Conservation (phyloP, 495 filamentous ascomycete species). For the Xanthoparmelia taractica region DNA sequence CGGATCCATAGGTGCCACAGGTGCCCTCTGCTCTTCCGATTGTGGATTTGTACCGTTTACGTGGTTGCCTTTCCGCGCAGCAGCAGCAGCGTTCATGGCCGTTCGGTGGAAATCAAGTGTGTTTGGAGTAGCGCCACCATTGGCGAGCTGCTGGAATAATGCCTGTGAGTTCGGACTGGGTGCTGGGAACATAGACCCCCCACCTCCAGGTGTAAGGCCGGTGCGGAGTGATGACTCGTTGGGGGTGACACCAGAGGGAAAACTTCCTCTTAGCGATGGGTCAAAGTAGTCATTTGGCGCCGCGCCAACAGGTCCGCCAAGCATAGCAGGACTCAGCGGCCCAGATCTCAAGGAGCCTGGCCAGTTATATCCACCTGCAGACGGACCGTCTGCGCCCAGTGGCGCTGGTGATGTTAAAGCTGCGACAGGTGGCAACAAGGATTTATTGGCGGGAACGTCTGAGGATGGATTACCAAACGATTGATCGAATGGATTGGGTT, state of each 20-base stretch:
- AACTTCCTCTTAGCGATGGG: conserved; percentile 70
- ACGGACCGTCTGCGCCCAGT: conserved; percentile 60
- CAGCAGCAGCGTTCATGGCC: conserved; percentile 74
- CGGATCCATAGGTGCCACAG: conserved; percentile 43
- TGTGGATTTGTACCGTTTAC: conserved; percentile 45
- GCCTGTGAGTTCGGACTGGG: conserved; percentile 81
- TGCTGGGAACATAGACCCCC: conserved; percentile 94
- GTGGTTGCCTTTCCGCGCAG: conserved; percentile 42
- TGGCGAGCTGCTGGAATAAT: conserved; percentile 68
- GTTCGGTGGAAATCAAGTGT: conserved; percentile 94
- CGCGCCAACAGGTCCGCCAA: conserved; percentile 67
- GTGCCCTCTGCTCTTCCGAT: conserved; percentile 40
- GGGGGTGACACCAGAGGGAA: conserved; percentile 62
- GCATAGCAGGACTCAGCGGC: conserved; percentile 94
- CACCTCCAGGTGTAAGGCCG: conserved; percentile 88
- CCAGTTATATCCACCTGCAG: conserved; percentile 65
- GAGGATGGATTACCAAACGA: conserved; percentile 70
- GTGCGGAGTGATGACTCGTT: conserved; percentile 94
- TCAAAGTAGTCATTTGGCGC: conserved; percentile 73
- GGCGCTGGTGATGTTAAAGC: conserved; percentile 85
- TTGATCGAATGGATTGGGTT: conserved; percentile 94
- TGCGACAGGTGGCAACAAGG: conserved; percentile 83
- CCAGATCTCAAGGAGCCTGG: conserved; percentile 80
- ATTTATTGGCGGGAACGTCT: conserved; percentile 67
- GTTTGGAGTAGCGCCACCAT: conserved; percentile 75